Evolutionary conservation across 305 asterid species (phyloP).

Genomic region (Fraxinus greggii): DNA sequence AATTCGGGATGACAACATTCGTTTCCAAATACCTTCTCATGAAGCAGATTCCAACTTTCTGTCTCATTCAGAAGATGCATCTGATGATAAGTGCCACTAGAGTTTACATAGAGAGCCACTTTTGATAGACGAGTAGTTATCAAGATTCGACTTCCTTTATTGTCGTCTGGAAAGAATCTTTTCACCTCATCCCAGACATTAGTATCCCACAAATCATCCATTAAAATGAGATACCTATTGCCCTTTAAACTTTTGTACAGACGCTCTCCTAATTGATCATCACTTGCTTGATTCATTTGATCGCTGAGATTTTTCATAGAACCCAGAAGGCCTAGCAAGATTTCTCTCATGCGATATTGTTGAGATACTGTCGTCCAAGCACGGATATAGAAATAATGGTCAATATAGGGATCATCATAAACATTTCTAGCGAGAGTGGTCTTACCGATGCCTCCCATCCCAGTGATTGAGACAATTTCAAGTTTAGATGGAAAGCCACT

Average conservation of each 20-base stretch:
- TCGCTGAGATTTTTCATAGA: neutral
- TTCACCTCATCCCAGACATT: neutral
- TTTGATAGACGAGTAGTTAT: neutral
- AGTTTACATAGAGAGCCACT: neutral
- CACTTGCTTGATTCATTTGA: neutral
- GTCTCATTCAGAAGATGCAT: neutral
- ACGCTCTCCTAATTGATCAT: neutral
- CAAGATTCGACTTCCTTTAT: neutral
- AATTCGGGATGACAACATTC: neutral
- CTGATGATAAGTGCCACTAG: neutral
- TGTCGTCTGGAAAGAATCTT: neutral
- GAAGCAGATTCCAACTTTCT: neutral
- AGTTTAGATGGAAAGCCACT: neutral
- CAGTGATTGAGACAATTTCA: neutral
- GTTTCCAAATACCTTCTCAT: neutral
- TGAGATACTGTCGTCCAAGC: neutral
- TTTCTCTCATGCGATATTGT: neutral
- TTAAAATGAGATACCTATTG: neutral
- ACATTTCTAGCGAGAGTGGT: neutral
- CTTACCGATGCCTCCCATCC: neutral
- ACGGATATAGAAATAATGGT: neutral
- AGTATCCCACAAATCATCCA: slow-evolving; percentile 4
- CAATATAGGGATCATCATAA: neutral
- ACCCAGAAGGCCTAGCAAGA: neutral
- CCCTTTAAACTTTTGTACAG: neutral